Conservation (phyloP, 768 basidiomycete genomes). For the Filobasidium wieringae region DNA sequence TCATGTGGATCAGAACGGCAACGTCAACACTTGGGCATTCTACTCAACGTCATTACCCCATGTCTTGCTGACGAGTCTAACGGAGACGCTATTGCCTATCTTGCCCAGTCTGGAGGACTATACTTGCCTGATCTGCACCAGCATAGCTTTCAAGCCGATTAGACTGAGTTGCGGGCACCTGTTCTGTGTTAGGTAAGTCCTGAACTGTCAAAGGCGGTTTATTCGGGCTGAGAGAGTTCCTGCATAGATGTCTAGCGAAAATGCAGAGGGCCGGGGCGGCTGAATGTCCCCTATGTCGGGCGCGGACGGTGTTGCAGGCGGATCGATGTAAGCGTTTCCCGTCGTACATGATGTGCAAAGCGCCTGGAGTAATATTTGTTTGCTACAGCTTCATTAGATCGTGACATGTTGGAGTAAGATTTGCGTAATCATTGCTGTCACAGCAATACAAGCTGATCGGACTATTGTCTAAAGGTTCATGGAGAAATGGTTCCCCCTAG, state of each 20-base stretch:
- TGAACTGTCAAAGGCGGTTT: background rate
- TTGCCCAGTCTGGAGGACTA: conserved; percentile 48
- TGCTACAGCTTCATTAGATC: conserved; percentile 27
- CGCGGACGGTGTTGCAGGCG: conserved; percentile 62
- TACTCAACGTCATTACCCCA: conserved; percentile 47
- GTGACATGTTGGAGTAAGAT: conserved; percentile 35
- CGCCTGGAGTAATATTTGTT: background rate
- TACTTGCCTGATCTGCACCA: conserved; percentile 73
- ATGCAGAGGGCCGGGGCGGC: conserved; percentile 70
- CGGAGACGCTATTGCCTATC: conserved; percentile 62
- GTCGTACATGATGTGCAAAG: background rate
- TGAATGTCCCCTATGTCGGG: conserved; percentile 74
- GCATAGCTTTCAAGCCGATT: conserved; percentile 85
- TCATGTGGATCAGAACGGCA: conserved; percentile 23
- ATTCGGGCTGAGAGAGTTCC: conserved; percentile 16
- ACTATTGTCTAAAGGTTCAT: conserved; percentile 57
- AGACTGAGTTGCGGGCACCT: conserved; percentile 64
- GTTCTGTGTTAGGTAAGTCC: conserved; percentile 33
- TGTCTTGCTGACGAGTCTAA: conserved; percentile 67
- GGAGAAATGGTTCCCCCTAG: conserved; percentile 82
- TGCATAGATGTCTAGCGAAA: conserved; percentile 57
- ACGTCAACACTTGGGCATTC: conserved; percentile 36
- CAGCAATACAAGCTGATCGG: background rate
- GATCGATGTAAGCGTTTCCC: conserved; percentile 51
- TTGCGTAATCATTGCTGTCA: no score